Conservation (phyloP, 805 yeast genomes). For the Pichia cabralensis region DNA sequence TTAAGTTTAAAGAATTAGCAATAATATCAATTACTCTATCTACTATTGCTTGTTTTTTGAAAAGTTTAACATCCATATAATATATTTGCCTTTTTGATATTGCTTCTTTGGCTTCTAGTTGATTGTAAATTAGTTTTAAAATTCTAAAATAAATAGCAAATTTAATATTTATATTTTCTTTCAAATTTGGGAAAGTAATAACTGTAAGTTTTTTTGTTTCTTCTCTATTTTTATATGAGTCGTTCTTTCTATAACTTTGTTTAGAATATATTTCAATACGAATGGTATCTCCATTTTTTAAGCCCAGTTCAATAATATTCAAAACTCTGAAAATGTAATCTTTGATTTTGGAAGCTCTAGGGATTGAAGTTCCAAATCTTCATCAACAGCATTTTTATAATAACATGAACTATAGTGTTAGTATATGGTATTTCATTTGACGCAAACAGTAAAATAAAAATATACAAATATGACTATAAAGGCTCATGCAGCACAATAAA, state of each 20-base stretch:
- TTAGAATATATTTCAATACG: constrained; percentile 11
- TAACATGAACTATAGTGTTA: too few relatives aligned
- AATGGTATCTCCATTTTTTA: constrained; percentile 18
- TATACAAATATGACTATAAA: too few relatives aligned
- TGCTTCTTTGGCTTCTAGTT: constrained; percentile 3
- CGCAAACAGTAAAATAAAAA: too few relatives aligned
- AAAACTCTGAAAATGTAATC: constrained; percentile 10
- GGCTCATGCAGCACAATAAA: too few relatives aligned
- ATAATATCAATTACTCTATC: constrained; percentile 31
- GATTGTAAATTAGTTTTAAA: constrained; percentile 13
- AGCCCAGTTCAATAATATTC: constrained; percentile 19
- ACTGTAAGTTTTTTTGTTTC: constrained; percentile 3
- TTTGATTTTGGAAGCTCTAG: too few relatives aligned
- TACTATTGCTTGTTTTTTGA: constrained; percentile 33
- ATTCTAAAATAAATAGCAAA: constrained; percentile 18
- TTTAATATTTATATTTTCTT: constrained; percentile 9
- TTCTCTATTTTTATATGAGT: too few relatives aligned
- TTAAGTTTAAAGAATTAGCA: constrained; percentile 28
- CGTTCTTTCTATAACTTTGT: too few relatives aligned
- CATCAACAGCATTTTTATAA: too few relatives aligned
- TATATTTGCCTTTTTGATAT: constrained; percentile 48
- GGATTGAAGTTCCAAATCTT: too few relatives aligned
- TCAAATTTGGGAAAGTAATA: constrained; percentile 15
- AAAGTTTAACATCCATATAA: constrained; percentile 47
- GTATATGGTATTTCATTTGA: too few relatives aligned